Conservation (phyloP, 192 early-diverging fungal species). For the Coemansia sp. region DNA sequence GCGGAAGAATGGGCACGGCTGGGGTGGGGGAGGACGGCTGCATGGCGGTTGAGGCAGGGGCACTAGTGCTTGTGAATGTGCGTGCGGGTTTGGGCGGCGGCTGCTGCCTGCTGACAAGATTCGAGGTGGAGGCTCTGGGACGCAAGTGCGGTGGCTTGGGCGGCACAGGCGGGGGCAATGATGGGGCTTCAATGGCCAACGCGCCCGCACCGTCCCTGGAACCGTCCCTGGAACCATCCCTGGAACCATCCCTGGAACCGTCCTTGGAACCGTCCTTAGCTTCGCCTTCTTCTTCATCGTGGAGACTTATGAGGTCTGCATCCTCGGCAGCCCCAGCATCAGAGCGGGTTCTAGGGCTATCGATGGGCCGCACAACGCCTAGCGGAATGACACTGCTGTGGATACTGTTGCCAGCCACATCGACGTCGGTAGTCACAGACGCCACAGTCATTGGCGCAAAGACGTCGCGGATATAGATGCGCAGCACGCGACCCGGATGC, state of each 20-base stretch:
- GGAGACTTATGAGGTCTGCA: constrained; percentile 15
- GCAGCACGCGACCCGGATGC: constrained; percentile 71
- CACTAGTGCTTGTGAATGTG: constrained; percentile 5
- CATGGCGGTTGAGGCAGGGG: constrained; percentile 34
- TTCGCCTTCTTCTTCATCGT: not conserved
- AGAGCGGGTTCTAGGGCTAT: not conserved
- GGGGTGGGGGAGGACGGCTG: not conserved
- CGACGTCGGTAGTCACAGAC: constrained; percentile 38
- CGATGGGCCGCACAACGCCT: constrained; percentile 36
- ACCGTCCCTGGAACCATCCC: no score
- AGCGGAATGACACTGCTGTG: constrained; percentile 25
- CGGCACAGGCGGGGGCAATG: constrained; percentile 20
- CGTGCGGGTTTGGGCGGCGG: constrained; percentile 3
- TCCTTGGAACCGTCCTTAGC: no score
- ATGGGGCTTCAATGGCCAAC: no score
- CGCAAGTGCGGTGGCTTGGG: constrained; percentile 42
- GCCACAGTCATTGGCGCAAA: constrained; percentile 48
- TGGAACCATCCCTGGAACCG: no score
- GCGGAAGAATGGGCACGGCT: not conserved
- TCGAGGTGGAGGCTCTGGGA: not conserved
- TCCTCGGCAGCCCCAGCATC: constrained; percentile 11
- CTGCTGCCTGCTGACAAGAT: not conserved
- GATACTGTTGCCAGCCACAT: constrained; percentile 23
- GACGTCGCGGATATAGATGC: constrained; percentile 83
- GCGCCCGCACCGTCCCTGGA: no score